These are phyloP conservation scores for Castanea crenata DNA, from an alignment of 306 rosid genomes.

Conservation along the genomic window DNA sequence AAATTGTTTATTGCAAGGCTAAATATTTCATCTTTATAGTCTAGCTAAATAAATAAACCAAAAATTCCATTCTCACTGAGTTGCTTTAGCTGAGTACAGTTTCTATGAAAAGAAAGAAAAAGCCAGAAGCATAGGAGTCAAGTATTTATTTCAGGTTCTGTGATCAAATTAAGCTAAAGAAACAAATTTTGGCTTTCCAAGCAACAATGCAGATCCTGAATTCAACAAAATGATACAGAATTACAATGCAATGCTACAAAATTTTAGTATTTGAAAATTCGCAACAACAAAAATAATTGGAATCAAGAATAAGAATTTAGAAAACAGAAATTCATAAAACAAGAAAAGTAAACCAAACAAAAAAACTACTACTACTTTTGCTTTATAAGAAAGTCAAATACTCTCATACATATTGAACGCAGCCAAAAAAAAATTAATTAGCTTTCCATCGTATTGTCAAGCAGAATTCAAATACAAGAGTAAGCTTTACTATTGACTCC, in stretches of 20 bases:
- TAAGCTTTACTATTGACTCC: neutral
- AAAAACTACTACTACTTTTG: neutral
- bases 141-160: neutral
- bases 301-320: neutral
- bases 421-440: neutral
- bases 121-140: neutral
- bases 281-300: neutral
- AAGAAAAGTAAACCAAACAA: too few species aligned
- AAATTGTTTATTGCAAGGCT: neutral
- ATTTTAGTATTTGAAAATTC: neutral
- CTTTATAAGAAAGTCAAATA: conserved; percentile 23
- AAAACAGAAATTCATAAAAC: neutral
- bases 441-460: neutral
- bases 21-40: neutral
- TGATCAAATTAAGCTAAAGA: neutral
- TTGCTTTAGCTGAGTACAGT: neutral
- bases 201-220: conserved; percentile 33
- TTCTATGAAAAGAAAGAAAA: neutral
- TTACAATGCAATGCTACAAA: conserved; percentile 14
- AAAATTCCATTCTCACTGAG: neutral
- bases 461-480: conserved; percentile 1
- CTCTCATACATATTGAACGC: conserved; percentile 23
- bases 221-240: neutral
- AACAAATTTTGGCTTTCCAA: neutral
- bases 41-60: neutral